phyloP scores from a whole-genome alignment of 2,329 filamentous ascomycete genomes.

The Hyphodiscus sp. region DNA sequence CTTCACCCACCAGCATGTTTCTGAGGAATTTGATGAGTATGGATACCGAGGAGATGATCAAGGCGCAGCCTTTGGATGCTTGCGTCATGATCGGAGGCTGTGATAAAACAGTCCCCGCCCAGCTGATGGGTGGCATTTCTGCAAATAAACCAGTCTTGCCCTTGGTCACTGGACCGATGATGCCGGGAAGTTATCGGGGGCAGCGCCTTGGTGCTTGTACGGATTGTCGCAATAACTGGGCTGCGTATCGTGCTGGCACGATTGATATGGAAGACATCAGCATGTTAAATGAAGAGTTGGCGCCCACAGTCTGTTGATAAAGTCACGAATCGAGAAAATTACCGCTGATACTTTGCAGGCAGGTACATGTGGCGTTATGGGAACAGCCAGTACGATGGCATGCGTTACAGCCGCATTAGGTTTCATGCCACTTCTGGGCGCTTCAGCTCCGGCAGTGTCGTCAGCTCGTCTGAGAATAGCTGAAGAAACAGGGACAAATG shows the following conservation, averaged over 20 bases:
- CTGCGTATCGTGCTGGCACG: conserved; percentile 55
- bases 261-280: conserved; percentile 68
- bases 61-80: conserved; percentile 63
- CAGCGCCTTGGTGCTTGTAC: conserved; percentile 65
- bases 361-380: conserved; percentile 52
- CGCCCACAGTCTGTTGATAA: conserved; percentile 51
- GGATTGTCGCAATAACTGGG: conserved; percentile 70
- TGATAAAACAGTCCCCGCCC: conserved; percentile 68
- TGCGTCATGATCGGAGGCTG: conserved; percentile 65
- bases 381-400: conserved; percentile 51
- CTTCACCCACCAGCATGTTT: conserved; percentile 68
- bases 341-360: conserved; percentile 5
- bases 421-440: conserved; percentile 45
- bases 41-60: conserved; percentile 75
- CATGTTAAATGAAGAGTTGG: conserved; percentile 64
- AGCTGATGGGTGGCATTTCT: conserved; percentile 69
- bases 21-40: conserved; percentile 70
- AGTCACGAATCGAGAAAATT: background rate
- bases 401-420: conserved; percentile 46
- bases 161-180: conserved; percentile 67
- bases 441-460: conserved; percentile 47
- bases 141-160: conserved; percentile 65
- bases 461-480: conserved; percentile 41
- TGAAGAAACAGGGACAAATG: conserved; percentile 45
- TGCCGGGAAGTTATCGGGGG: conserved; percentile 62